These are phyloP conservation scores for Backusella morwellensis DNA, from an alignment of 192 early-diverging fungal species.

Conservation along the genomic window DNA sequence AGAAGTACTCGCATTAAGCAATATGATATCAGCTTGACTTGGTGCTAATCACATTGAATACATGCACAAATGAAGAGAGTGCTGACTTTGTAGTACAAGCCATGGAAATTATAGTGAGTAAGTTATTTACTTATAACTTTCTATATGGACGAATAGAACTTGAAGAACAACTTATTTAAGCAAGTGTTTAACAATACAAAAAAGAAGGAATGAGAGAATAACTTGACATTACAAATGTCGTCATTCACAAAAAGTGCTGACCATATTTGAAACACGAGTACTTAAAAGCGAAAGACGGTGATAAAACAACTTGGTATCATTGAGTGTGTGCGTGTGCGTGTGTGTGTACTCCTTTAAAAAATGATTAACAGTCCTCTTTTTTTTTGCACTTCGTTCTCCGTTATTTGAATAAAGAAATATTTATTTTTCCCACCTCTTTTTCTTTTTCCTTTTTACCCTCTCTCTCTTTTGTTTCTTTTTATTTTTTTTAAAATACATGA, in stretches of 20 bases:
- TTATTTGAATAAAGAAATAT: not conserved
- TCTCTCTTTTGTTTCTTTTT: not conserved
- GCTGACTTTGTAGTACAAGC: no score
- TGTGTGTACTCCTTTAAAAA: conserved; percentile 3
- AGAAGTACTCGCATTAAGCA: no score
- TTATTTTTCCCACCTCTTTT: conserved; percentile 13
- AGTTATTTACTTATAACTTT: not conserved
- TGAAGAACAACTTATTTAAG: no score
- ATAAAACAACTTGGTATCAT: not conserved
- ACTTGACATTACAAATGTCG: not conserved
- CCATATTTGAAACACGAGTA: not conserved
- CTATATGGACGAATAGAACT: not conserved
- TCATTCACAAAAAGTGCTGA: not conserved
- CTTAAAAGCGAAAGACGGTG: not conserved
- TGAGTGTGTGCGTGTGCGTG: not conserved
- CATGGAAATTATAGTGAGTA: no score
- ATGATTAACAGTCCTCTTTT: conserved; percentile 3
- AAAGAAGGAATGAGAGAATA: not conserved
- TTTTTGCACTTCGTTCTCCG: conserved; percentile 1
- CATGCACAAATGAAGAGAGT: not conserved
- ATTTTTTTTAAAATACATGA: not conserved
- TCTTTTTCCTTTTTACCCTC: not conserved
- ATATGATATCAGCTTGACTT: no score
- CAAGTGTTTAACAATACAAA: not conserved
- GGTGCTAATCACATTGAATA: not conserved